Conservation (phyloP, 1,284 basidiomycete genomes). For the Trichosporon ovoides region DNA sequence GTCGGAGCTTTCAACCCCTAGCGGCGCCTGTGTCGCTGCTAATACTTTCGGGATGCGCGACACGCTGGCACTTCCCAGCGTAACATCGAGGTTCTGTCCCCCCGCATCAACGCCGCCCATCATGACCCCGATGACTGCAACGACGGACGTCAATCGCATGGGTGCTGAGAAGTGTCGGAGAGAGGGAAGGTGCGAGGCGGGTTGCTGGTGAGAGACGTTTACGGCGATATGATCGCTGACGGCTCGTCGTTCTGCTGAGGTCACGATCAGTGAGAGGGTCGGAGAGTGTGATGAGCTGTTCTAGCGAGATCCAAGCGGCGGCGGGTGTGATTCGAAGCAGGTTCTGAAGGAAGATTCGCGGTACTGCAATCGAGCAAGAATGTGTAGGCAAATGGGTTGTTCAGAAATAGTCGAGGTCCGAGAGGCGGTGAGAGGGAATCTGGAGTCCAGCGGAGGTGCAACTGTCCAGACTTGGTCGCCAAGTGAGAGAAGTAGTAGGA, state of each 20-base stretch:
- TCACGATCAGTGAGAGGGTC: too few species aligned
- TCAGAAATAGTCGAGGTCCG: too few species aligned
- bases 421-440: too few species aligned
- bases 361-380: too few species aligned
- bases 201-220: background rate
- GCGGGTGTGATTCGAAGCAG: too few species aligned
- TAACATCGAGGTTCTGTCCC: background rate
- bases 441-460: too few species aligned
- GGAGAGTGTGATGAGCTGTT: too few species aligned
- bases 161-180: background rate
- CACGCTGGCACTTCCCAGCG: background rate
- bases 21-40: background rate
- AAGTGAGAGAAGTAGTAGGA: background rate
- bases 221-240: too few species aligned
- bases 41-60: background rate
- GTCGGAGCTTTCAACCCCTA: constrained; percentile 3
- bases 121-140: background rate
- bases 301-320: too few species aligned
- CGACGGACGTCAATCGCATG: background rate
- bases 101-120: background rate
- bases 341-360: too few species aligned
- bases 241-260: too few species aligned
- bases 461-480: background rate
- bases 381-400: too few species aligned
- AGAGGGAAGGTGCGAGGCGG: background rate